Evolutionary conservation across 495 filamentous ascomycete species (phyloP), one percentile per base, ranked within the genome.

Genomic region (Tuber melanosporum): DNA sequence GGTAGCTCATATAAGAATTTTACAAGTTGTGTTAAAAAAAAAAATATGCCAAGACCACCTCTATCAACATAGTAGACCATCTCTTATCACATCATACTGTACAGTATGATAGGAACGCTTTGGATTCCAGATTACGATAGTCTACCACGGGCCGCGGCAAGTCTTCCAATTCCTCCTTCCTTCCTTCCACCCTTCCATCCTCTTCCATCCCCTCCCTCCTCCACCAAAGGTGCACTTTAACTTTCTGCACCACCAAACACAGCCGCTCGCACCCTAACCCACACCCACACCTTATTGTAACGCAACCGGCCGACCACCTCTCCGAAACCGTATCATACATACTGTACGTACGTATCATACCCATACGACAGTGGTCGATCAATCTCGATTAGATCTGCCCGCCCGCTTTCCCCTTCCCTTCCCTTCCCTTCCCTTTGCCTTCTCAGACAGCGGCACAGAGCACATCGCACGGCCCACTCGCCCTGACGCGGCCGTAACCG

Each of bases 331-430:
- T n/a, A n/a, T n/a, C n/a, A n/a, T n/a, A n/a, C n/a, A n/a, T n/a
- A n/a, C n/a, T n/a, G 32, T 32, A 32, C 32, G 1, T 32, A 32
- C 32, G n/a, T 57, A 26, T 41, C 39, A 41, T 41, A 41, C 39
- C 39, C 39, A 41, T 41, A 41, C 39, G 39, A 41, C 4, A 41
- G 39, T 41, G 4, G 26, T 57, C 52, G n/a, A 26, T n/a, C 9
- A 57, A 57, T 57, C 52, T n/a, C n/a, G 52, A 57, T 57, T 26
- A 57, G 52, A 57, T 57, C 52, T 26, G 52, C 52, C 52, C 52
- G n/a, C 52, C 26, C 26, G 9, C 10, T 26, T 57, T 49, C 5
- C 52, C n/a, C 10, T 14, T 26, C 22, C 52, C 52, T 57, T 6
- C 20, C n/a, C n/a, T n/a, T n/a, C 49, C n/a, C 10, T 14, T 26